Evolutionary conservation across 1,284 basidiomycete genomes (phyloP).

Genomic region (Ganoderma leucocontextum): DNA sequence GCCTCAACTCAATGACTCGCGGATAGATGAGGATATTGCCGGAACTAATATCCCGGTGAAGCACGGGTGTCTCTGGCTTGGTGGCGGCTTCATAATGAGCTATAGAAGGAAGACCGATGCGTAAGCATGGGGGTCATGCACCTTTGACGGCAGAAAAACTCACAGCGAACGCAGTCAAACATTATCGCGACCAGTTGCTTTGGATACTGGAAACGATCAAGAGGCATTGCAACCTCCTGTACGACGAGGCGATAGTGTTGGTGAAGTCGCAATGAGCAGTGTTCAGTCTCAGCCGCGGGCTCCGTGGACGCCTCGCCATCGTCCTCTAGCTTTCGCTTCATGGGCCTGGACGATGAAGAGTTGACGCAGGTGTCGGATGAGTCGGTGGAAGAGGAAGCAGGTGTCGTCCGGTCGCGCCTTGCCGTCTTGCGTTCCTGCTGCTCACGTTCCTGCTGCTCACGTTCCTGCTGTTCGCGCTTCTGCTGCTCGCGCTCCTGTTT

Average conservation of each 20-base stretch:
- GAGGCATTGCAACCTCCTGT: constrained; percentile 5
- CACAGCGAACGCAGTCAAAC: constrained; percentile 11
- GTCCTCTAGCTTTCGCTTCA: background rate
- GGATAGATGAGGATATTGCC: constrained; percentile 14
- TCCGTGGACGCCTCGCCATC: background rate
- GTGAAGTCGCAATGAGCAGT: background rate
- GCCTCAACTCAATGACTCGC: background rate
- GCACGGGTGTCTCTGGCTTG: background rate
- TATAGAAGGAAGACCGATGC: too few relatives aligned
- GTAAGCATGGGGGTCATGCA: background rate
- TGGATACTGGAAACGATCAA: background rate
- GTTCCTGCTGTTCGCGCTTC: too few relatives aligned
- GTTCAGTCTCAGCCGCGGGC: background rate
- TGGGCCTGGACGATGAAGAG: background rate
- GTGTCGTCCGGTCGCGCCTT: background rate
- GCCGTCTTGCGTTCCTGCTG: too few relatives aligned
- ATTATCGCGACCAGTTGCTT: constrained; percentile 5
- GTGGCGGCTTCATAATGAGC: background rate
- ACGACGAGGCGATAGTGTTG: constrained; percentile 15
- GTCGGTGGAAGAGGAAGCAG: background rate
- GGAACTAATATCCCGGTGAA: constrained; percentile 6
- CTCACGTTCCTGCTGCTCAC: too few relatives aligned
- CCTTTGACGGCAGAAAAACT: background rate
- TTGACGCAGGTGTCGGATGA: background rate
- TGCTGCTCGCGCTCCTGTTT: background rate